These are phyloP conservation scores for Moesziomyces parantarcticus DNA, from an alignment of 1,284 basidiomycete genomes.

Conservation along the genomic window DNA sequence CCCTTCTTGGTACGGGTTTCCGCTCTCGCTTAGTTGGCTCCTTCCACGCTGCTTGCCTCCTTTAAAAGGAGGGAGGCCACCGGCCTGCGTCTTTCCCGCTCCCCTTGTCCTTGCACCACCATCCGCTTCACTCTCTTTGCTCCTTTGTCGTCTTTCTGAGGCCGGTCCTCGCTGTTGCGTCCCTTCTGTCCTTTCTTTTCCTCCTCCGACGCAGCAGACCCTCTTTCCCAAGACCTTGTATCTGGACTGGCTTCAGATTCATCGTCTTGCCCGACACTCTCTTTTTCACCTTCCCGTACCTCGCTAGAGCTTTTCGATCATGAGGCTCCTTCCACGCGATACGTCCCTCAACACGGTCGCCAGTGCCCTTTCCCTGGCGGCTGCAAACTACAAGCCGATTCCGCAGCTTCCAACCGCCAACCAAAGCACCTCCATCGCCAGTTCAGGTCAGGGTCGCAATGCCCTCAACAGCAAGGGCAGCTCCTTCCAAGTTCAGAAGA, in stretches of 20 bases:
- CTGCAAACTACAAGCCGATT: conserved; percentile 67
- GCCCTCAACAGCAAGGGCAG: conserved; percentile 24
- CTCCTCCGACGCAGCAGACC: conserved; percentile 19
- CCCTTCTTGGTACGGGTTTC: background rate
- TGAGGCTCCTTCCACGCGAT: conserved; percentile 48
- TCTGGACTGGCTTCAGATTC: conserved; percentile 31
- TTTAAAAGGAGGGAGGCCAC: background rate
- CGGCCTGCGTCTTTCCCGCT: background rate
- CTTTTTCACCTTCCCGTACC: conserved; percentile 1
- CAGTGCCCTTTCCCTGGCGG: conserved; percentile 57
- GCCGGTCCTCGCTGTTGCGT: conserved; percentile 41
- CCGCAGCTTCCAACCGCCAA: conserved; percentile 51
- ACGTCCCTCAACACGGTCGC: conserved; percentile 51
- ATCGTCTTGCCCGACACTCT: conserved; percentile 11
- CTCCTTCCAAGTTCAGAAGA: conserved; percentile 41
- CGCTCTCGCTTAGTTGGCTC: background rate
- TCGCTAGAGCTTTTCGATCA: conserved; percentile 5
- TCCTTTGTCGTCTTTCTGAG: conserved; percentile 8
- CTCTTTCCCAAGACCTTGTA: conserved; percentile 7
- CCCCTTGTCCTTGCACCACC: conserved; percentile 14
- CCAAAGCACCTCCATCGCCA: conserved; percentile 11
- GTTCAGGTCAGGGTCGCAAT: conserved; percentile 12
- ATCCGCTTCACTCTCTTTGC: conserved; percentile 4
- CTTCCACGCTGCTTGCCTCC: background rate
- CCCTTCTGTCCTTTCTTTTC: conserved; percentile 19